Evolutionary conservation across 176 grass and related monocot genomes (phyloP).

Genomic region (Oryza nivara): DNA sequence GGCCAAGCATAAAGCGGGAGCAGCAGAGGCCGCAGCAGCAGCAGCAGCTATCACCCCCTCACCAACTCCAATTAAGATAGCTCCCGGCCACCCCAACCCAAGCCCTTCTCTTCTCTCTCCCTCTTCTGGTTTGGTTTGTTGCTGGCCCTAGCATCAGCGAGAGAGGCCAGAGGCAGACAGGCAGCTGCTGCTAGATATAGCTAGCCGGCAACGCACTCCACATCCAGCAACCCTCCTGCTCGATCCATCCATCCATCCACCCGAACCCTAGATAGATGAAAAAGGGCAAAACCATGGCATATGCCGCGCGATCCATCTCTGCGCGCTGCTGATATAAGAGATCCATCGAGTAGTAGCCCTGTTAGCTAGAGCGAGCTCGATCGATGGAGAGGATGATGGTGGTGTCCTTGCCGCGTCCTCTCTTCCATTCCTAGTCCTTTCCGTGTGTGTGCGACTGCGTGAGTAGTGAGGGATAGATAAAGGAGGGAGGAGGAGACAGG

Average conservation of each 20-base stretch:
- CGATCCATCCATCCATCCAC: not conserved
- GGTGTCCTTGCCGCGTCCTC: slow-evolving; percentile 52
- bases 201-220: slow-evolving; percentile 39
- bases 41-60: slow-evolving; percentile 46
- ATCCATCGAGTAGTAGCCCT: not conserved
- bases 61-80: slow-evolving; percentile 67
- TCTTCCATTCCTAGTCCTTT: slow-evolving; percentile 46
- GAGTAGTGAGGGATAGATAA: slow-evolving; percentile 3
- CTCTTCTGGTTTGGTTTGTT: not conserved
- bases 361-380: not conserved
- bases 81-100: not conserved
- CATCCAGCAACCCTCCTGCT: not conserved
- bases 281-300: not conserved
- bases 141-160: not conserved
- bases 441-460: slow-evolving; percentile 22
- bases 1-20: slow-evolving; percentile 20
- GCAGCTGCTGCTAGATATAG: slow-evolving; percentile 1
- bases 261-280: slow-evolving; percentile 61
- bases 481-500: not conserved
- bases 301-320: not conserved
- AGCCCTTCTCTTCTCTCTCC: not conserved
- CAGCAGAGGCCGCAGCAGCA: slow-evolving; percentile 6
- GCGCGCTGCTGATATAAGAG: not conserved
- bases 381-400: not conserved
- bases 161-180: not conserved